Percentiles rank a stretch among this genome's conserved stretches.
These are phyloP conservation scores for Entomortierella chlamydospora DNA, from an alignment of 192 early-diverging fungal species.

Conservation along the genomic window DNA sequence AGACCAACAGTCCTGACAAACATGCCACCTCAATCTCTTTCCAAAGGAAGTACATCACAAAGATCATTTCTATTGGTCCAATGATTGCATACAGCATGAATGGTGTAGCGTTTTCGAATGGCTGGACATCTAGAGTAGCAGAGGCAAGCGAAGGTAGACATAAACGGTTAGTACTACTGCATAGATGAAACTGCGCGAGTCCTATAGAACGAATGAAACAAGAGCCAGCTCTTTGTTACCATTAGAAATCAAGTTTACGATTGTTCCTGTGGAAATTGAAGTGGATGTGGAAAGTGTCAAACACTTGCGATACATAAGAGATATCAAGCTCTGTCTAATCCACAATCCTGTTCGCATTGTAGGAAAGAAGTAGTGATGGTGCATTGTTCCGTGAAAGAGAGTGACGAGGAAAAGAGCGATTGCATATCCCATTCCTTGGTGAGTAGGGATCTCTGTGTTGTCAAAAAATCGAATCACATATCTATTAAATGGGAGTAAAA, in stretches of 20 bases:
- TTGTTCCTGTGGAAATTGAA: conserved; percentile 51
- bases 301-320: conserved; percentile 56
- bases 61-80: conserved; percentile 48
- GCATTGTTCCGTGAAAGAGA: conserved; percentile 53
- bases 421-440: conserved; percentile 46
- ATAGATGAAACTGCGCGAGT: neutral
- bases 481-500: conserved; percentile 6
- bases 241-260: conserved; percentile 57
- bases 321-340: conserved; percentile 48
- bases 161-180: conserved; percentile 1
- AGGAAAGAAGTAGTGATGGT: conserved; percentile 57
- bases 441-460: conserved; percentile 4
- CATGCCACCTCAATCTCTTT: conserved; percentile 36
- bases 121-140: conserved; percentile 48
- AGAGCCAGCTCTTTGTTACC: conserved; percentile 13
- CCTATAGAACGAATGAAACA: neutral
- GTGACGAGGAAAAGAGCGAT: conserved; percentile 51
- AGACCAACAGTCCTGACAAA: conserved; percentile 47
- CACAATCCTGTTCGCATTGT: conserved; percentile 55
- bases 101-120: conserved; percentile 54
- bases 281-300: conserved; percentile 51
- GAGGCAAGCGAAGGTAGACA: neutral
- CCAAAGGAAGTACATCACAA: conserved; percentile 53
- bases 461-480: conserved; percentile 55
- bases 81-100: conserved; percentile 55